Percentiles rank a stretch among this genome's conserved stretches.
phyloP scores from a whole-genome alignment of 805 yeast species.

The Schizosaccharomyces cryophilus region DNA sequence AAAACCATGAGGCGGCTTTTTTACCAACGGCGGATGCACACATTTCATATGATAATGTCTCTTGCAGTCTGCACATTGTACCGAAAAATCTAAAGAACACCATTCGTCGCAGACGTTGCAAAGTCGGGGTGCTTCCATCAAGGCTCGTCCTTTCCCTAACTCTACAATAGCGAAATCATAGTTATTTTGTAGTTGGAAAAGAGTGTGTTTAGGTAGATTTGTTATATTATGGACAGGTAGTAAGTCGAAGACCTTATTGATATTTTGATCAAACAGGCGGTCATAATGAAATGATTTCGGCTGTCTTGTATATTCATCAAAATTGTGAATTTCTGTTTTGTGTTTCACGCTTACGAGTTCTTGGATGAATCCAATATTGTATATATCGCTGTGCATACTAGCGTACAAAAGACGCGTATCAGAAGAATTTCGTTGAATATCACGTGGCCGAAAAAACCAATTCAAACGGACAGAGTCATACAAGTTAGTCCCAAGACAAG shows the following conservation, averaged over 20 bases:
- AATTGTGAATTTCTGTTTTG: slow-evolving; percentile 34
- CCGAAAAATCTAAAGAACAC: slow-evolving; percentile 52
- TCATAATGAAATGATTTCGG: slow-evolving; percentile 69
- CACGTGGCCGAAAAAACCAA: slow-evolving; percentile 81
- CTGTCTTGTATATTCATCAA: slow-evolving; percentile 27
- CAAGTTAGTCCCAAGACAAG: slow-evolving; percentile 2
- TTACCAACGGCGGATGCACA: slow-evolving; percentile 56
- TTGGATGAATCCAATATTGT: slow-evolving; percentile 51
- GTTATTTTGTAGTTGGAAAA: slow-evolving; percentile 37
- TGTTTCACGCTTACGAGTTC: slow-evolving; percentile 55
- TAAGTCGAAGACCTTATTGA: slow-evolving; percentile 59
- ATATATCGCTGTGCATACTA: slow-evolving; percentile 62
- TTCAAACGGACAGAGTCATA: slow-evolving; percentile 35
- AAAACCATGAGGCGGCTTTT: slow-evolving; percentile 66
- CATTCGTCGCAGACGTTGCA: slow-evolving; percentile 67
- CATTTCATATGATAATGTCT: slow-evolving; percentile 57
- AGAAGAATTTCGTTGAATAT: slow-evolving; percentile 37
- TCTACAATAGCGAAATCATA: slow-evolving; percentile 59
- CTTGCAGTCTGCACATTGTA: slow-evolving; percentile 58
- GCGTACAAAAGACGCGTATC: slow-evolving; percentile 64
- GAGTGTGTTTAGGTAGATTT: slow-evolving; percentile 33
- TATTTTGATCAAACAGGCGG: slow-evolving; percentile 62
- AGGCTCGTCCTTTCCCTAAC: slow-evolving; percentile 34
- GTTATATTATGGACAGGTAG: slow-evolving; percentile 35
- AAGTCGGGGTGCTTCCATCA: slow-evolving; percentile 35